phyloP scores from a whole-genome alignment of 176 grass and related monocot species.

The Triticum timopheevii region DNA sequence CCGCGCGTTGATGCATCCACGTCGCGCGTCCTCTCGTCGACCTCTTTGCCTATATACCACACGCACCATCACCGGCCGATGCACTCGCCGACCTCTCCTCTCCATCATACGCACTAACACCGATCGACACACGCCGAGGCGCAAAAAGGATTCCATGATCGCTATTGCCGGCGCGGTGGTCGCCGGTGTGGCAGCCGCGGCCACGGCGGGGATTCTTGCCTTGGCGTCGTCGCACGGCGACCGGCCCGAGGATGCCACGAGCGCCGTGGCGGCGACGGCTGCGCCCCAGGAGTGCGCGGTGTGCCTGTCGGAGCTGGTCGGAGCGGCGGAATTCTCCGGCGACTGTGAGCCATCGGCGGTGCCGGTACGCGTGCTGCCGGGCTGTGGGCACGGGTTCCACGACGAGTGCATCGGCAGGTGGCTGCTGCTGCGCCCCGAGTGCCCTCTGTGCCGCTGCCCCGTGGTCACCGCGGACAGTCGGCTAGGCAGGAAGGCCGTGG shows the following conservation, averaged over 20 bases:
- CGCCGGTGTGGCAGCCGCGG: not conserved
- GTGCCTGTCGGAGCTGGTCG: slow-evolving; percentile 40
- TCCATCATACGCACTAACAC: not conserved
- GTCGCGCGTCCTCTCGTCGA: not conserved
- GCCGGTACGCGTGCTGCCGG: slow-evolving; percentile 18
- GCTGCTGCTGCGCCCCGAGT: slow-evolving; percentile 43
- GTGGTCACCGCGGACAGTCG: not conserved
- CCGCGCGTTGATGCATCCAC: slow-evolving; percentile 29
- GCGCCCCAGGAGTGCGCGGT: slow-evolving; percentile 31
- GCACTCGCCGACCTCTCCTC: not conserved
- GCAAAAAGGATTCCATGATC: not conserved
- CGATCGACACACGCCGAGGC: not conserved
- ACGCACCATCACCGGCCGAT: not conserved
- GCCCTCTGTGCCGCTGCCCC: slow-evolving; percentile 47
- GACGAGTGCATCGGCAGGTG: slow-evolving; percentile 44
- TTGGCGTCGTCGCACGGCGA: not conserved
- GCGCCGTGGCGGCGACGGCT: not conserved
- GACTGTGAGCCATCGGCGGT: not conserved
- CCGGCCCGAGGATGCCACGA: not conserved
- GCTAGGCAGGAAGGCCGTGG: not conserved
- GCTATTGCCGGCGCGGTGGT: slow-evolving; percentile 1
- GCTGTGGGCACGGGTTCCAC: slow-evolving; percentile 50
- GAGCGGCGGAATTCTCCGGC: not conserved
- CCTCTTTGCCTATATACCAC: slow-evolving; percentile 24
- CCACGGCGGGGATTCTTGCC: slow-evolving; percentile 17